These are phyloP conservation scores for Grosmannia clavigera DNA, from an alignment of 2,329 filamentous ascomycete species.

Conservation along the genomic window DNA sequence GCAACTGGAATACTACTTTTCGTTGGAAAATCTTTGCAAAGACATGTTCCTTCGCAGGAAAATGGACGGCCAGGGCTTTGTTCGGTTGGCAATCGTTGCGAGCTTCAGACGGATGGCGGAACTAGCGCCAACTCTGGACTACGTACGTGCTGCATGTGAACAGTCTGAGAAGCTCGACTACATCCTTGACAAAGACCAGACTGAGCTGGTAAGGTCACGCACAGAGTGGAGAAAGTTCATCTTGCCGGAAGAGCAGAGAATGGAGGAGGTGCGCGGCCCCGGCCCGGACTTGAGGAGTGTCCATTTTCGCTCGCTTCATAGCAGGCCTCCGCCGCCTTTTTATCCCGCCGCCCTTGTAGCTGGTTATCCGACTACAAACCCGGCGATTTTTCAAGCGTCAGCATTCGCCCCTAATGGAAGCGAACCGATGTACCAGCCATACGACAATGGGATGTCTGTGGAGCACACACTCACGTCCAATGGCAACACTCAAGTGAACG, in stretches of 20 bases:
- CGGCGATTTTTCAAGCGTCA: constrained; percentile 11
- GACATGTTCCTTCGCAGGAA: constrained; percentile 77
- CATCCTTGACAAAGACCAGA: constrained; percentile 59
- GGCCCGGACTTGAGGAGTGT: constrained; percentile 32
- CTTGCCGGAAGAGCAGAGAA: constrained; percentile 56
- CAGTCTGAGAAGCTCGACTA: constrained; percentile 64
- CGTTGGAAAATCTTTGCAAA: constrained; percentile 87
- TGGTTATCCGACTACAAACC: constrained; percentile 16
- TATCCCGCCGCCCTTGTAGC: constrained; percentile 18
- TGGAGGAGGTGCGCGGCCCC: constrained; percentile 59
- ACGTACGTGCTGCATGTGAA: constrained; percentile 64
- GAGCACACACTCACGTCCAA: constrained; percentile 9
- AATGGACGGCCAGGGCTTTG: constrained; percentile 94
- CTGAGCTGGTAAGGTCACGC: constrained; percentile 64
- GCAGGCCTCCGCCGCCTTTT: constrained; percentile 9
- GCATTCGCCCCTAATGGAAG: constrained; percentile 17
- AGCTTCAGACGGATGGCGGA: constrained; percentile 76
- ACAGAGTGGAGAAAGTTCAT: constrained; percentile 75
- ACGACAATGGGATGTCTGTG: constrained; percentile 5
- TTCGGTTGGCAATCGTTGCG: constrained; percentile 65
- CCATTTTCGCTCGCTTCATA: constrained; percentile 20
- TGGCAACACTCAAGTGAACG: constrained; percentile 26
- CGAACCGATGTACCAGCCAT: constrained; percentile 18
- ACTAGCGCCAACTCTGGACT: constrained; percentile 57
- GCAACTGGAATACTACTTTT: constrained; percentile 88